phyloP scores from a whole-genome alignment of 495 filamentous ascomycete genomes.

The Cercophora newfieldiana region DNA sequence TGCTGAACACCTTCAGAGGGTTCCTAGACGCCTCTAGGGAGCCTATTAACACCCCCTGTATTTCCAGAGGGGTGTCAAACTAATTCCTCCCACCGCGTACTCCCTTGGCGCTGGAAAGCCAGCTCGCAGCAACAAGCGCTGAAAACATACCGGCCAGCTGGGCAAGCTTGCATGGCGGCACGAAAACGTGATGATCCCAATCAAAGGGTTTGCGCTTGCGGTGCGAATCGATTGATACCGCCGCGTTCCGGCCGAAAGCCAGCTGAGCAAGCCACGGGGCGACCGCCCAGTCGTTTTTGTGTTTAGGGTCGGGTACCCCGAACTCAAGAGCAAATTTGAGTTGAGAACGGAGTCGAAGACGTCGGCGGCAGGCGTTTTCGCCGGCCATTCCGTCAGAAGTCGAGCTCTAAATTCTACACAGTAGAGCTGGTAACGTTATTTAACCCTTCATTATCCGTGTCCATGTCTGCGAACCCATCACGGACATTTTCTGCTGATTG shows the following conservation, averaged over 20 bases:
- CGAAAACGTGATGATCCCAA: background rate
- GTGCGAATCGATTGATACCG: background rate
- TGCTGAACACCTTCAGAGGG: too few relatives aligned
- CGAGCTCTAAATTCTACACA: too few relatives aligned
- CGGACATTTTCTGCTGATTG: too few relatives aligned
- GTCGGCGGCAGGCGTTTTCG: background rate
- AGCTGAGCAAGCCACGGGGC: background rate
- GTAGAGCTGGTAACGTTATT: too few relatives aligned
- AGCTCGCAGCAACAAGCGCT: background rate
- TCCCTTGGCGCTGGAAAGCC: slow-evolving; percentile 2
- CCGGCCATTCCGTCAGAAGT: background rate
- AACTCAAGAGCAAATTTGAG: background rate
- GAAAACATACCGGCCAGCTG: background rate
- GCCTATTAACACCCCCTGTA: too few relatives aligned
- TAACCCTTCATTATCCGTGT: too few relatives aligned
- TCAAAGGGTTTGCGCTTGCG: background rate
- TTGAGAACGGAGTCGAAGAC: background rate
- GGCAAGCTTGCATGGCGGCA: background rate
- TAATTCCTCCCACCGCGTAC: too few relatives aligned
- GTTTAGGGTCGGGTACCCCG: background rate
- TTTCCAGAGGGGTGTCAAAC: too few relatives aligned
- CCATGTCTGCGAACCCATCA: too few relatives aligned
- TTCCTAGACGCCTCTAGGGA: too few relatives aligned
- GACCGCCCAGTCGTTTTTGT: background rate
- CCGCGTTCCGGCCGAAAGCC: background rate